A percentile compares a stretch with the other conserved stretches of the same genome.
phyloP scores from a whole-genome alignment of 2,329 filamentous ascomycete species.

The Hymenoscyphus fraxineus region DNA sequence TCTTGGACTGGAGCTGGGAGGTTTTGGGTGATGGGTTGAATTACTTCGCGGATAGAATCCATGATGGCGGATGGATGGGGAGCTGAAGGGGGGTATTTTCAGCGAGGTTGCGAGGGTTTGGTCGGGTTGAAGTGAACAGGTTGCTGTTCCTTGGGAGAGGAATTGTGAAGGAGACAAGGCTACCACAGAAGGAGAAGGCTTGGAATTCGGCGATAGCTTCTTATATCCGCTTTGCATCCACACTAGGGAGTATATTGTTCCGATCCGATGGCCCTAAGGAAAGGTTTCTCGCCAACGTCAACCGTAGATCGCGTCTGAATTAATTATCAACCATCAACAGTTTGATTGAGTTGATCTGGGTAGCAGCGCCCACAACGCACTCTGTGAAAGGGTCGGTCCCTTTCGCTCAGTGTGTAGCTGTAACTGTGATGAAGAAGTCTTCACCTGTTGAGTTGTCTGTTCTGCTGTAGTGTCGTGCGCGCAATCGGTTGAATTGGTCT shows the following conservation, averaged over 20 bases:
- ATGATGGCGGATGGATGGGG: constrained; percentile 38
- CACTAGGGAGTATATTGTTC: neutral
- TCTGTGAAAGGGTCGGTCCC: neutral
- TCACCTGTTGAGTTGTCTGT: neutral
- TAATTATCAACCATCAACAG: neutral
- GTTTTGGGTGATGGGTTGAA: constrained; percentile 66
- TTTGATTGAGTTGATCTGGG: neutral
- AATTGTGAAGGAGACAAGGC: neutral
- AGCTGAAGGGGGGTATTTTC: neutral
- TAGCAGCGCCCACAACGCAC: neutral
- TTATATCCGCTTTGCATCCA: neutral
- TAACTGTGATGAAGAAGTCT: neutral
- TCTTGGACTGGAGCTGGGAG: constrained; percentile 73
- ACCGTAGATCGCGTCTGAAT: neutral
- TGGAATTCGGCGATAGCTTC: neutral
- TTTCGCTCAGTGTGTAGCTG: neutral
- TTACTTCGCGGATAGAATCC: constrained; percentile 57
- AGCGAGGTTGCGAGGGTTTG: neutral
- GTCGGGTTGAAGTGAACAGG: neutral
- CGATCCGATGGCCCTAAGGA: neutral
- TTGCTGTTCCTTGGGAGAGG: neutral
- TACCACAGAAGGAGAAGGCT: neutral
- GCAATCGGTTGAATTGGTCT: too few species aligned
- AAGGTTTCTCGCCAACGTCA: neutral
- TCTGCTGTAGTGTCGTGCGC: too few species aligned